phyloP scores from a whole-genome alignment of 768 basidiomycete genomes.

The Xanthoconium stramineum region DNA sequence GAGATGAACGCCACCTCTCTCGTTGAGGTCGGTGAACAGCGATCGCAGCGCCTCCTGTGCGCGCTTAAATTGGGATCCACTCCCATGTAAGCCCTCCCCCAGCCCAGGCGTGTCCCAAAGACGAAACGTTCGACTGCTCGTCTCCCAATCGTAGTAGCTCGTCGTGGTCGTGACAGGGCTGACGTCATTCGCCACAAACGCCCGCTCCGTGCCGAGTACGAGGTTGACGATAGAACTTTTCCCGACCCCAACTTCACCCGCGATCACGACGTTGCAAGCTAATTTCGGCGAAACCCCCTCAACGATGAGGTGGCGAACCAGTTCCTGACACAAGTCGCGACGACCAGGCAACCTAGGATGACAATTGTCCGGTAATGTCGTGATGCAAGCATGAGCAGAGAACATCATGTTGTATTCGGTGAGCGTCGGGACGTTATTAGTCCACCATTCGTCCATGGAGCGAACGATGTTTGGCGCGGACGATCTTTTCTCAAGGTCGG shows the following conservation, averaged over 20 bases:
- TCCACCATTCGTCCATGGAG: conserved; percentile 41
- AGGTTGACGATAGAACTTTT: conserved; percentile 30
- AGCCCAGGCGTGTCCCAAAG: conserved; percentile 33
- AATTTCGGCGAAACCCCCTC: conserved; percentile 21
- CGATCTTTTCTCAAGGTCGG: conserved; percentile 33
- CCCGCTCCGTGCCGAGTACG: conserved; percentile 22
- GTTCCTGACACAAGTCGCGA: conserved; percentile 13
- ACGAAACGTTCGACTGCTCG: conserved; percentile 9
- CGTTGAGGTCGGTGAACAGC: conserved; percentile 21
- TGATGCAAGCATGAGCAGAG: conserved; percentile 24
- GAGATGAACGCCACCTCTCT: conserved; percentile 23
- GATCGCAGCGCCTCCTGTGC: conserved; percentile 19
- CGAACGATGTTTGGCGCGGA: conserved; percentile 9
- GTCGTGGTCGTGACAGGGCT: conserved; percentile 15
- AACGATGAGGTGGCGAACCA: conserved; percentile 13
- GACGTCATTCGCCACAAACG: conserved; percentile 14
- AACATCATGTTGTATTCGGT: conserved; percentile 32
- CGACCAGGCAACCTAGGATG: conserved; percentile 22
- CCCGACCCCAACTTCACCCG: conserved; percentile 27
- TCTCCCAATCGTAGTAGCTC: conserved; percentile 14
- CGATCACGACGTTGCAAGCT: conserved; percentile 23
- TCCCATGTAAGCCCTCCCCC: conserved; percentile 22
- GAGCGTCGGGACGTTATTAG: conserved; percentile 28
- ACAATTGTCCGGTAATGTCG: conserved; percentile 19
- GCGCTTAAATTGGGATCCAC: conserved; percentile 11